phyloP scores from a whole-genome alignment of 345 rosid species.

The Rhizophora mangle region DNA sequence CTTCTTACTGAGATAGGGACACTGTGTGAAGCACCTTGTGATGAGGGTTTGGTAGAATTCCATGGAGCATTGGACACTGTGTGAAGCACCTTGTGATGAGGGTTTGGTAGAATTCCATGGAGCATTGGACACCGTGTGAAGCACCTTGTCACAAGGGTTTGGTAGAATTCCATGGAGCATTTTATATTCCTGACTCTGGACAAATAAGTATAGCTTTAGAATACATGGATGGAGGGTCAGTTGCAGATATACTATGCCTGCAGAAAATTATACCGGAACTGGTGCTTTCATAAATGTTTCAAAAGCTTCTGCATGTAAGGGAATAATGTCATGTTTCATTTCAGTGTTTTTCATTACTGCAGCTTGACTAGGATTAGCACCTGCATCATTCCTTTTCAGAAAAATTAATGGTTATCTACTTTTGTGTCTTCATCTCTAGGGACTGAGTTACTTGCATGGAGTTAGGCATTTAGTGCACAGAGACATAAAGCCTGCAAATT shows the following conservation, averaged over 20 bases:
- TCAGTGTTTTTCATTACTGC: constrained; percentile 12
- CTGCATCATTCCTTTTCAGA: constrained; percentile 16
- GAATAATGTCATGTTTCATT: constrained; percentile 7
- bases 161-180: constrained; percentile 95
- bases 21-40: constrained; percentile 89
- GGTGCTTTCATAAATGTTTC: constrained; percentile 80
- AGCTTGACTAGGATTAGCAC: background rate
- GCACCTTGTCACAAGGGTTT: constrained; percentile 90
- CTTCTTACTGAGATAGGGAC: constrained; percentile 91
- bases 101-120: constrained; percentile 97
- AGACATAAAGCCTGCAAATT: constrained; percentile 96
- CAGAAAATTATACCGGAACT: constrained; percentile 74
- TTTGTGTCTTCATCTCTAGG: constrained; percentile 38
- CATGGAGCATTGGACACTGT: constrained; percentile 91
- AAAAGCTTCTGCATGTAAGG: constrained; percentile 73
- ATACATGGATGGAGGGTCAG: constrained; percentile 95
- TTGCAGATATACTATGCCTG: constrained; percentile 72
- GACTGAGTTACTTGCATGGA: constrained; percentile 87
- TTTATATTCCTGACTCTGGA: constrained; percentile 87
- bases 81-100: constrained; percentile 87
- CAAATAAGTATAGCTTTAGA: constrained; percentile 97
- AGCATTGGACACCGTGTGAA: constrained; percentile 89
- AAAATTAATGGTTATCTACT: background rate
- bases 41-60: constrained; percentile 93
- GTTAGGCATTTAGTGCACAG: constrained; percentile 89